A percentile compares a stretch with the other conserved stretches of the same genome.
Conservation (phyloP, 192 early-diverging fungal genomes). For the Coemansia sp. region DNA sequence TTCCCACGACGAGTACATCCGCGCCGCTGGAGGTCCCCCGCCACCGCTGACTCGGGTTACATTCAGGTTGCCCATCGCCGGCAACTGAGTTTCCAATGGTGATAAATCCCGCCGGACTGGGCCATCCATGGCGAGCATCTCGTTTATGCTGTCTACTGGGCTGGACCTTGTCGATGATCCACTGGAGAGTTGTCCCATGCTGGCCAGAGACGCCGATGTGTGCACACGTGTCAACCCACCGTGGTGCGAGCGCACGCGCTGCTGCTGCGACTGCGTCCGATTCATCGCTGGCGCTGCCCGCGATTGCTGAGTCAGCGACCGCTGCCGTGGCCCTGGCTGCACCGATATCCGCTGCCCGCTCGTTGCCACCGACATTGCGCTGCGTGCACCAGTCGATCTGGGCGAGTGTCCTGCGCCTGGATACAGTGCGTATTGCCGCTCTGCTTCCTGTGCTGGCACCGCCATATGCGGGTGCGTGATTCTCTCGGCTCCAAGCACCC, state of each 20-base stretch:
- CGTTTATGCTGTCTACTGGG: too few species aligned
- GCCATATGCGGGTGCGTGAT: conserved; percentile 17
- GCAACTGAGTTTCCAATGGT: too few species aligned
- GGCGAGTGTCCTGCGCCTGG: background rate
- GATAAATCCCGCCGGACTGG: too few species aligned
- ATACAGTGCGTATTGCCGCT: background rate
- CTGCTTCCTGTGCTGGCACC: background rate
- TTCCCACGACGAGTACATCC: too few species aligned
- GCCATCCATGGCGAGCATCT: too few species aligned
- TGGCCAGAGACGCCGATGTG: conserved; percentile 12
- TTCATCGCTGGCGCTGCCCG: conserved; percentile 12
- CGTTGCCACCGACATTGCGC: background rate
- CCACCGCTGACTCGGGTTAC: too few species aligned
- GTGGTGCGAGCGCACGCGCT: conserved; percentile 16
- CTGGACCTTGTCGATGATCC: conserved; percentile 1
- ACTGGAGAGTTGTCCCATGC: conserved; percentile 10
- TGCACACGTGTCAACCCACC: conserved; percentile 24
- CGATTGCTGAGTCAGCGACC: conserved; percentile 41
- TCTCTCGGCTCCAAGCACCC: background rate
- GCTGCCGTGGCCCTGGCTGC: conserved; percentile 24
- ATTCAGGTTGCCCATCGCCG: too few species aligned
- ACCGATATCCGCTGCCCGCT: background rate
- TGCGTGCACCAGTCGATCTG: too few species aligned
- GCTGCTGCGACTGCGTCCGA: conserved; percentile 6
- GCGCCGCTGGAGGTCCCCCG: too few species aligned